Base-by-base conservation (phyloP, 805 yeast species). In the Ogataea henricii region DNA sequence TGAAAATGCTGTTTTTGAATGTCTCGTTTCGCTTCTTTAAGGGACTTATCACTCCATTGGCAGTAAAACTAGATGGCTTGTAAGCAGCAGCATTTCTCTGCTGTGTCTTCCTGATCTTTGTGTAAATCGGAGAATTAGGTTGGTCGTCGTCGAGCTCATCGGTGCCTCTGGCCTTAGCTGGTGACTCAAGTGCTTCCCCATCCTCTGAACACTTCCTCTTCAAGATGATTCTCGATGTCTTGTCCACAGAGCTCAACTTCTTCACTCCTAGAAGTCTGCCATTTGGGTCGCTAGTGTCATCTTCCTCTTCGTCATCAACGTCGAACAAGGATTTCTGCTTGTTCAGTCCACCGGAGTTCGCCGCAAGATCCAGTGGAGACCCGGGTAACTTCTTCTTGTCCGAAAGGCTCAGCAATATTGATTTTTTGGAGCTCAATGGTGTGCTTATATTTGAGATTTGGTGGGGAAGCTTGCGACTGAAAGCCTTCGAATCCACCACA, bases 81-180 rank as follows among this genome's bases (percentile, higher is more conserved):
- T 37, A 45, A n/a, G 38, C 14, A 10, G 29, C 35, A 2, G 39
- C 21, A 30, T 32, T 45, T 21, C 43, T 46, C 33, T 45, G 46
- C 39, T 51, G 53, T 6, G 46, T 48, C 36, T 55, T 47, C 33
- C 45, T 39, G 9, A 58, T 46, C 35, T 51, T 54, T 26, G 53
- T 54, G 46, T 55, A 54, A 14, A 59, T 51, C 6, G 61, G 61
- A n/a, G 61, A 57, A 3, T 47, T 29, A 23, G 41, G 27, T 36
- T 33, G 43, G 20, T 35, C 45, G n/a, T 33, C 44, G 17, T 39
- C 32, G 5, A 10, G 25, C 23, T 23, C 25, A 25, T 32, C 49
- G 41, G n/a, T 41, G 40, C 25, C 42, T 47, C 34, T 44, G 40
- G 13, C 17, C 41, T 36, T 52, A 34, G 44, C 37, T 39, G 55